Evolutionary conservation across 148 eudicot species (phyloP), one percentile per base, ranked within the genome.

Genomic region (Gaultheria prostrata): DNA sequence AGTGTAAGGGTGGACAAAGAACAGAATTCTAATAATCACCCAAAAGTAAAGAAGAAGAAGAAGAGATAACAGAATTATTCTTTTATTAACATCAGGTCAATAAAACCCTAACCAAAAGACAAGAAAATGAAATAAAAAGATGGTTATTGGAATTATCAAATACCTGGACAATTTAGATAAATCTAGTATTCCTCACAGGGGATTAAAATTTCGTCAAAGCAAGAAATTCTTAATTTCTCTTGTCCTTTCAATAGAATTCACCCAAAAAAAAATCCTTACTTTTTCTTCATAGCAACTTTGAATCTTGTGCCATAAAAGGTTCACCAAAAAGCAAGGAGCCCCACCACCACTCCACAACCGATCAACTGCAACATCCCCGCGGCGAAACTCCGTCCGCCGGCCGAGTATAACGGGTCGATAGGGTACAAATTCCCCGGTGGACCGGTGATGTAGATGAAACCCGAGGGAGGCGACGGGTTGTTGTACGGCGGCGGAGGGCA

Each of bases 401-500:
- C 81, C 2, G 80, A 72, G 46, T 14, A 78, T 43, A 20, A 81
- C 8, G 51, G 79, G 82, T 86, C 86, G 5, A 91, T 48, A 0
- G 93, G 91, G 15, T 91, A 91, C 35, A 91, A 15, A 51, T 65
- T 85, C n/a, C 91, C 93, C 17, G 93, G 93, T 2, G 93, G 93
- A 28, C 89, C 91, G 30, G 76, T 80, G 1, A 89, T 46, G 86
- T 87, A 81, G 46, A 82, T 33, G 39, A 54, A 81, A 1, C 79
- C 30, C 8, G 86, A 15, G 0, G 84, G 75, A 18, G 82, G 85
- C 7, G 84, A 82, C 4, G 86, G 86, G 5, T n/a, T n/a, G n/a
- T n/a, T n/a, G n/a, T n/a, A n/a, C n/a, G 82, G 87, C 0, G 84
- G 86, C 0, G 86, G 86, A 20, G 89, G 86, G 79, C 86, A 86